Evolutionary conservation across 1,284 basidiomycete genomes (phyloP), one percentile per base, ranked within the genome.

Genomic region (Sutorius eximius): DNA sequence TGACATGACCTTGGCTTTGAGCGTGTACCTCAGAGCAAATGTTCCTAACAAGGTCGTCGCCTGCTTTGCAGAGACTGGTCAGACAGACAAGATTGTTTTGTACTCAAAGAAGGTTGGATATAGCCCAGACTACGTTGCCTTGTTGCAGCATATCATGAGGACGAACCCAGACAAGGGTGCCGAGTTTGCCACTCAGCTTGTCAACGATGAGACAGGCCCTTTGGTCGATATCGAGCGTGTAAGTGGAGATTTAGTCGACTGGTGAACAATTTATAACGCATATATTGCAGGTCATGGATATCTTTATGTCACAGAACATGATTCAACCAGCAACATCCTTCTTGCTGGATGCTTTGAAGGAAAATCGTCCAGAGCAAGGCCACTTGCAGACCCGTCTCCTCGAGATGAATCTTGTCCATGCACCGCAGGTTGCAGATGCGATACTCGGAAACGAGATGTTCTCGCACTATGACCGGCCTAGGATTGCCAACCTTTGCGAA

Each of bases 371-470:
- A 0, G 97, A 99, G 74, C 96, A 99, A 70, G 96, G 87, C 1
- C 94, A 91, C 63, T 78, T 99, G 13, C 97, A 99, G 76, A 99
- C 97, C 2, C 89, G 95, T 61, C 82, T 99, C 22, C 80, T 99
- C 49, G 97, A 99, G 77, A 98, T 99, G 90, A 99, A 99, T 77
- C 81, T 99, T 51, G 77, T 98, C 58, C 91, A 98, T 71, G 97
- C 97, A 9, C 97, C 97, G 60, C 97, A 99, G 75, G 97, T 99
- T 52, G 97, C 97, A 1, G 97, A 99, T 71, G 97, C 97, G 11
- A 99, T 99, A 63, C 88, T 99, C 37, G 95, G 95, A 45, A 99
- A 99, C 74, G 93, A 98, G 67, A 98, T 99, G 93, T 98, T 99
- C 75, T 85, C 91, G 2, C 89, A 99, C 73, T 99, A 98, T 70